phyloP scores from a whole-genome alignment of 2,329 filamentous ascomycete species.

The Fusarium chaquense region DNA sequence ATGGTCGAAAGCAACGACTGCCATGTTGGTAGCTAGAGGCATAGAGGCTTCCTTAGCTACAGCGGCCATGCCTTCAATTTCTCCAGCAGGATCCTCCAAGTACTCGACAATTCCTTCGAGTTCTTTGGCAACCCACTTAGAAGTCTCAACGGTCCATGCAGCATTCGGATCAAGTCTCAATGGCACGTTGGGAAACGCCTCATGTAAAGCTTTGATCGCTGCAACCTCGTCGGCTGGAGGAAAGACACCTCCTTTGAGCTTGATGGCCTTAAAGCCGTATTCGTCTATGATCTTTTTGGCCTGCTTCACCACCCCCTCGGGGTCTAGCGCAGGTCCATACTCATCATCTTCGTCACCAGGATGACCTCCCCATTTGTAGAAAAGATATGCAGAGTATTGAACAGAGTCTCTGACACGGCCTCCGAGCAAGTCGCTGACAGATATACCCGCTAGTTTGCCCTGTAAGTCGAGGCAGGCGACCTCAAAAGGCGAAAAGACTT shows the following conservation, averaged over 20 bases:
- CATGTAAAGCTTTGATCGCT: conserved; percentile 54
- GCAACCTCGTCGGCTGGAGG: conserved; percentile 55
- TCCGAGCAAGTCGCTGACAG: conserved; percentile 56
- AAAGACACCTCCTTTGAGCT: conserved; percentile 58
- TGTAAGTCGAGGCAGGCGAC: conserved; percentile 59
- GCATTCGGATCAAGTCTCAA: conserved; percentile 56
- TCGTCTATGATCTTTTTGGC: conserved; percentile 56
- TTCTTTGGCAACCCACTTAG: conserved; percentile 55
- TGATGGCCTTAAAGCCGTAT: conserved; percentile 59
- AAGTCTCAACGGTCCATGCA: conserved; percentile 56
- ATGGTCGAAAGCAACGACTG: conserved; percentile 56
- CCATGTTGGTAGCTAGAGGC: conserved; percentile 59
- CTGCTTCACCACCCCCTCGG: conserved; percentile 52
- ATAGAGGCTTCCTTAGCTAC: conserved; percentile 56
- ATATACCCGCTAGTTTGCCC: conserved; percentile 55
- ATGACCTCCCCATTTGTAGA: conserved; percentile 59
- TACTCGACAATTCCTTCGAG: conserved; percentile 54
- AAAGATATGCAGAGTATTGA: conserved; percentile 59
- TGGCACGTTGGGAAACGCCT: conserved; percentile 54
- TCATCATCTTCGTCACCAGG: conserved; percentile 56
- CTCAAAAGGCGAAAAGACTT: conserved; percentile 58
- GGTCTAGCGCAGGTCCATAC: conserved; percentile 54
- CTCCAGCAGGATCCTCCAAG: conserved; percentile 56
- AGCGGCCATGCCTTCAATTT: conserved; percentile 58
- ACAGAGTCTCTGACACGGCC: conserved; percentile 55